Base-by-base conservation (phyloP, 441 rosid species). In the Erysimum cheiri region DNA sequence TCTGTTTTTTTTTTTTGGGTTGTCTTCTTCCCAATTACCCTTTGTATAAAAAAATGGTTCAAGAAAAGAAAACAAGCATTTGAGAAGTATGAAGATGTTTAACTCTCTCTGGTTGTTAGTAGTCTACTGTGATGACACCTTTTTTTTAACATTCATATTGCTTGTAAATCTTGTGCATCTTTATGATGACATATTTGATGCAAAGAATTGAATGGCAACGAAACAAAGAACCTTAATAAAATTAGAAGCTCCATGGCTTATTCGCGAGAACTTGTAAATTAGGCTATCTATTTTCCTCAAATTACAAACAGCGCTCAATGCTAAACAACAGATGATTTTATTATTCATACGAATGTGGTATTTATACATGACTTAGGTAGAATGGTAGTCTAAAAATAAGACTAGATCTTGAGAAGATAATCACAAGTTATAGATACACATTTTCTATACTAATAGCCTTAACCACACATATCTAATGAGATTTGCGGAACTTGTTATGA, bases 1-100 rank as follows among this genome's bases (percentile, higher is more conserved):
- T 68, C 59, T n/a, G n/a, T n/a, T n/a, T 74, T 36, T 68, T 19
- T 28, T 47, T n/a, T n/a, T n/a, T n/a, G n/a, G n/a, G n/a, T n/a
- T n/a, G n/a, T n/a, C n/a, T n/a, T n/a, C n/a, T n/a, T n/a, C n/a
- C n/a, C n/a, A n/a, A n/a, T n/a, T n/a, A n/a, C n/a, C n/a, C n/a
- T n/a, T 19, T 60, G 63, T 60, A 52, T 12, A 67, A 14, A 49
- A 19, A 40, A 33, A 33, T 67, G 52, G 29, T 47, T 47, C 36
- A 47, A 37, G 43, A 19, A 71, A 52, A 39, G 12, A 32, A 50
- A 59, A 60, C 56, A 66, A 59, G 47, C 57, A 49, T 33, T 40
- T 67, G 13, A 41, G 4, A 49, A 39, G 22, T 49, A n/a, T 29
- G 52, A 49, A 31, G 35, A 33, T 58, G 6, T 29, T 56, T 2